phyloP scores from a whole-genome alignment of 495 filamentous ascomycete genomes.

The Lepidopterella palustris region DNA sequence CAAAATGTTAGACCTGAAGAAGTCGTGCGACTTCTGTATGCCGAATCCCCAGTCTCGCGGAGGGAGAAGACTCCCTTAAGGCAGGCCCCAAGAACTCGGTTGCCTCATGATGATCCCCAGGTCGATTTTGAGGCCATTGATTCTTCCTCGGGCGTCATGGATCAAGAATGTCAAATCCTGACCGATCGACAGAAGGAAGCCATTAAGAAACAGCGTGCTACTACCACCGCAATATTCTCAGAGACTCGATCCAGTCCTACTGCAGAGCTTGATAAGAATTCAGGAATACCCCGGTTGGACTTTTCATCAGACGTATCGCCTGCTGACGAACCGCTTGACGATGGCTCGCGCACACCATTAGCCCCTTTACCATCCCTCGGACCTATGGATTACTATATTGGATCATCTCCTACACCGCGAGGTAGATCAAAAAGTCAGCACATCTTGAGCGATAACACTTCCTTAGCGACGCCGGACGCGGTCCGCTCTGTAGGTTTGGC shows the following conservation, averaged over 20 bases:
- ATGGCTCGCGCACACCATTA: slow-evolving; percentile 34
- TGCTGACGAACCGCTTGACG: slow-evolving; percentile 21
- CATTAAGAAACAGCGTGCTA: slow-evolving; percentile 54
- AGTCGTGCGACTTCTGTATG: no score
- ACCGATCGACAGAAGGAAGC: slow-evolving; percentile 72
- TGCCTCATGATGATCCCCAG: slow-evolving; percentile 66
- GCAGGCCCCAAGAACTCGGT: slow-evolving; percentile 15
- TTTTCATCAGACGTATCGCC: slow-evolving; percentile 11
- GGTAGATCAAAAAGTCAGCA: slow-evolving; percentile 19
- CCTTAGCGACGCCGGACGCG: slow-evolving; percentile 12
- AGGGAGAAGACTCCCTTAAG: slow-evolving; percentile 10
- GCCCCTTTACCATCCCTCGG: slow-evolving; percentile 7
- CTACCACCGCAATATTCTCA: slow-evolving; percentile 64
- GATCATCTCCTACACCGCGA: slow-evolving; percentile 73
- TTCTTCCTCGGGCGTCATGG: slow-evolving; percentile 43
- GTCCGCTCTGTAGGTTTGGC: slow-evolving; percentile 6
- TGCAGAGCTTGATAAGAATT: slow-evolving; percentile 31
- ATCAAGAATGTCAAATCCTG: slow-evolving; percentile 56
- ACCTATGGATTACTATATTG: slow-evolving; percentile 53
- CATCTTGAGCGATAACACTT: slow-evolving; percentile 10
- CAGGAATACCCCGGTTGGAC: slow-evolving; percentile 8
- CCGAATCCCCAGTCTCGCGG: background rate
- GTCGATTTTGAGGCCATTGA: slow-evolving; percentile 65
- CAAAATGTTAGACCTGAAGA: no score
- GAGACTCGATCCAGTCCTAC: slow-evolving; percentile 58